Base-by-base conservation (phyloP, 352 stramenopile species). In the Globisporangium mamillatum region DNA sequence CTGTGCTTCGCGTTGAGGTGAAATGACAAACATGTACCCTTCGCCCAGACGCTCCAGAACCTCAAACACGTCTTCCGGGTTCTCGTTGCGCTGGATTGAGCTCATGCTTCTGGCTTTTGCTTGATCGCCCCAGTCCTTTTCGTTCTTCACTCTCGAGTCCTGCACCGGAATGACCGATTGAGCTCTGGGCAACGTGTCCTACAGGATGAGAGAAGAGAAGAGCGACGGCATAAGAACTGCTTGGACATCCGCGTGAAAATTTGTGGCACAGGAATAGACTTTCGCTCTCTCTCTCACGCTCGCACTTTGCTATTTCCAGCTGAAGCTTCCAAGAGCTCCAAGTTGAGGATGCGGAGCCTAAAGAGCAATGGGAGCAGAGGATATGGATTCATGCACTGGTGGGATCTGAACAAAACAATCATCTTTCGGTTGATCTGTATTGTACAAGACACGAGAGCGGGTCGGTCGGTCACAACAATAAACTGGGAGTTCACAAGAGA, bases 41-140 rank as follows among this genome's bases (percentile, higher is more conserved):
- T 94, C 84, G n/a, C 86, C 86, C 8, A 94, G 83, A 25, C 79
- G 81, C 64, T 92, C 82, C 32, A 94, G 75, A 62, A 92, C 82
- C 62, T 94, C 84, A 58, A 87, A 91, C 54, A 90, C 76, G 46
- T 80, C 84, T 65, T 90, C 81, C 4, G 86, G 86, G 76, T 92
- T 81, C 32, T 82, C 79, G 63, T 85, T 77, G 34, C 71, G 76
- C 72, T 89, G 80, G 75, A 92, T 90, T 32, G 75, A 88, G 54
- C 75, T 67, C 84, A 92, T 92, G 18, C 16, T 60, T 12, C 8
- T 29, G 7, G 38, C 14, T 16, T 12, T 25, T 24, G 50, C 18
- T 22, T 56, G 50, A 56, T 18, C 8, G n/a, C 48, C 48, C 6
- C n/a, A 29, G 7, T 56, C 10, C 12, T 57, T 34, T 57, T n/a